These are phyloP conservation scores for Debaryomyces nepalensis DNA, from an alignment of 1,139 yeast genomes.

Conservation along the genomic window DNA sequence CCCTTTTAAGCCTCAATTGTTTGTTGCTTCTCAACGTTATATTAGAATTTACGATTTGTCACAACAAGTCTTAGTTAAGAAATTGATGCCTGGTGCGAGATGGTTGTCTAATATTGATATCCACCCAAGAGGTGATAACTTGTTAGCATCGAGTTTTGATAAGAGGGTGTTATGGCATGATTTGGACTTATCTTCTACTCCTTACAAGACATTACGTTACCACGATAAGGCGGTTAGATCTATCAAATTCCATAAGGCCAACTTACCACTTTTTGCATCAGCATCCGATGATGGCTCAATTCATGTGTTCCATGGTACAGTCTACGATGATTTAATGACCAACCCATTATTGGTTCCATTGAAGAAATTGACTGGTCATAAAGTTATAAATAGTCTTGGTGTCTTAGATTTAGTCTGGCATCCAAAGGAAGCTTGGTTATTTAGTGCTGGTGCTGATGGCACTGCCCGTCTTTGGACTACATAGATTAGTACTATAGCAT, in stretches of 20 bases:
- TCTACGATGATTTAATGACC: constrained; percentile 93
- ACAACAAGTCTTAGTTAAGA: constrained; percentile 80
- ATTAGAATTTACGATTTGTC: constrained; percentile 88
- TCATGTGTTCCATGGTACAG: constrained; percentile 96
- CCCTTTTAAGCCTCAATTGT: constrained; percentile 92
- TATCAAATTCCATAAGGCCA: constrained; percentile 82
- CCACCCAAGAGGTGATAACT: constrained; percentile 95
- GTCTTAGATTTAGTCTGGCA: constrained; percentile 94
- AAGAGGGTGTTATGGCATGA: constrained; percentile 98
- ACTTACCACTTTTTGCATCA: constrained; percentile 88
- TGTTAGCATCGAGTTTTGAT: constrained; percentile 90
- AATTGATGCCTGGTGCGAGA: constrained; percentile 92
- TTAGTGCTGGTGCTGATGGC: constrained; percentile 98
- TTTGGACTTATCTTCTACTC: constrained; percentile 84
- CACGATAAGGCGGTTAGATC: constrained; percentile 94
- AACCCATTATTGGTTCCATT: constrained; percentile 95
- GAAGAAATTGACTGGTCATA: constrained; percentile 94
- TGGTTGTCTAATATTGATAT: constrained; percentile 92
- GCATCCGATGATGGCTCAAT: constrained; percentile 96
- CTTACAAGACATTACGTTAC: constrained; percentile 93
- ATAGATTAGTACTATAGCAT: constrained; percentile 20
- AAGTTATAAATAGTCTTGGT: constrained; percentile 77
- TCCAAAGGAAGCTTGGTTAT: constrained; percentile 98
- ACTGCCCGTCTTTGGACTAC: constrained; percentile 97
- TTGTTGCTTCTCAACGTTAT: constrained; percentile 93